Conservation (phyloP, 306 rosid species). For the Acacia crassicarpa region DNA sequence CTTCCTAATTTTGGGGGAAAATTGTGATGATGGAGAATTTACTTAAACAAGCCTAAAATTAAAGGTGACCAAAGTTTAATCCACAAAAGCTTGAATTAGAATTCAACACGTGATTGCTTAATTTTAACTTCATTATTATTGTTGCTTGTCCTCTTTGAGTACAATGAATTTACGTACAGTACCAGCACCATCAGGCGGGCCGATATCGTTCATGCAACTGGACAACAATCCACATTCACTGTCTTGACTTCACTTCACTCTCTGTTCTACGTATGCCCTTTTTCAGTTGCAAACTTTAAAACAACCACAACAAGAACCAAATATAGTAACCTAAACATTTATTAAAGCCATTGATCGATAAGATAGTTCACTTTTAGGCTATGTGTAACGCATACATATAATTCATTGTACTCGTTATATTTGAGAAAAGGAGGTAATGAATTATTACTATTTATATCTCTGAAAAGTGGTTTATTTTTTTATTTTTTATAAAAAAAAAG, state of each 20-base stretch:
- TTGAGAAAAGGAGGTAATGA: no score
- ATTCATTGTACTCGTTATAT: no score
- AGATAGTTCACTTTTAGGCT: no score
- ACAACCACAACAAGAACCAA: not conserved
- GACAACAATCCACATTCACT: not conserved
- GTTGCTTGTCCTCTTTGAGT: not conserved
- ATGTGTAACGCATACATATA: not conserved
- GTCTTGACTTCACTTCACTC: not conserved
- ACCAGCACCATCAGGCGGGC: not conserved
- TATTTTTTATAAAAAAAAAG: no score
- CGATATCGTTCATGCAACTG: not conserved
- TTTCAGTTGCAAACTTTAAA: no score
- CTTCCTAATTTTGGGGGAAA: no score
- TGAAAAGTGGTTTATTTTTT: not conserved
- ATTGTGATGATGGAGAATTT: no score
- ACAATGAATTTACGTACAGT: not conserved
- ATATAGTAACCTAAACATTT: no score
- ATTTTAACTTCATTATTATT: not conserved
- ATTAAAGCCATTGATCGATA: no score
- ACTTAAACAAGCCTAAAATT: no score
- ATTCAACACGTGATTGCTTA: not conserved
- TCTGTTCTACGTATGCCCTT: not conserved
- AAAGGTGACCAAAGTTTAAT: not conserved
- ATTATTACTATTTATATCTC: no score
- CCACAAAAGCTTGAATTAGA: not conserved